phyloP scores from a whole-genome alignment of 1,284 basidiomycete species.

The Fomitiporia mediterranea region DNA sequence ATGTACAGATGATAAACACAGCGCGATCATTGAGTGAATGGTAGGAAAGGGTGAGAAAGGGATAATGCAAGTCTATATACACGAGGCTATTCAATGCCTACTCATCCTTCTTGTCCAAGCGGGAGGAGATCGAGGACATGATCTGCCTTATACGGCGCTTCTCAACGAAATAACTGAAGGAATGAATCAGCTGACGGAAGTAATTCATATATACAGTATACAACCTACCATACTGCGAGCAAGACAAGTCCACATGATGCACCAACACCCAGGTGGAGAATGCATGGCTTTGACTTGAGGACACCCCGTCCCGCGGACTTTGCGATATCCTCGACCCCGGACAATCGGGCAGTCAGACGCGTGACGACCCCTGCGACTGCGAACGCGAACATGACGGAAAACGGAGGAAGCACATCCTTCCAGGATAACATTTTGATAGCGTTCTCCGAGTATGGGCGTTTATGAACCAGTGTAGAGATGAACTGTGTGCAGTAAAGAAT shows the following conservation, averaged over 20 bases:
- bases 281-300: constrained; percentile 6
- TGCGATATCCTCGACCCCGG: constrained; percentile 5
- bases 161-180: constrained; percentile 9
- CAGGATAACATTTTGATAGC: not conserved
- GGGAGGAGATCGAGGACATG: not conserved
- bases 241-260: constrained; percentile 6
- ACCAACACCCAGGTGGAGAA: constrained; percentile 14
- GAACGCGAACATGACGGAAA: constrained; percentile 6
- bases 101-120: not conserved
- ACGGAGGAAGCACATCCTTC: constrained; percentile 7
- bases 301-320: constrained; percentile 1
- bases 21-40: not conserved
- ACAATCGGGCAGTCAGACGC: constrained; percentile 6
- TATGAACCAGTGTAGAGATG: constrained; percentile 34
- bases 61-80: too few species aligned
- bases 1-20: not conserved
- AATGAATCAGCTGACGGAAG: not conserved
- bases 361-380: constrained; percentile 8
- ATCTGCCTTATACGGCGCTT: constrained; percentile 3
- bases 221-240: constrained; percentile 8
- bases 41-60: not conserved
- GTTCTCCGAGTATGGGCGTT: constrained; percentile 26
- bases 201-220: not conserved
- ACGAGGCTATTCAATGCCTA: not conserved
- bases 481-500: constrained; percentile 48